Evolutionary conservation across 345 rosid genomes (phyloP).

Genomic region (Atalantia buxifolia): DNA sequence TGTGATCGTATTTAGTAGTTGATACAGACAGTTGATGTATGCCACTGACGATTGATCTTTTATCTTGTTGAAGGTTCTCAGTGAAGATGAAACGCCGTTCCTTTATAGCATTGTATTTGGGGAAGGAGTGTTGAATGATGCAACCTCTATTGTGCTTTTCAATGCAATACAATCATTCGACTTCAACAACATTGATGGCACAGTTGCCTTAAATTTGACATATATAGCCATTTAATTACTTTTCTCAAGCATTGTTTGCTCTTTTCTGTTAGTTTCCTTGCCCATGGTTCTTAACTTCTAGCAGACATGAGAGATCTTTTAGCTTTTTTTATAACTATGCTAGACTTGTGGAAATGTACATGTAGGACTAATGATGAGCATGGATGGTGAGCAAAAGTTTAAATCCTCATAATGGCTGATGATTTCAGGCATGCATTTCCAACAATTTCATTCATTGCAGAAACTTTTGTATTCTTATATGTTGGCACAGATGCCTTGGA

Average conservation of each 20-base stretch:
- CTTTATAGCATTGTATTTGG: slow-evolving; percentile 73
- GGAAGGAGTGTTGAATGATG: slow-evolving; percentile 83
- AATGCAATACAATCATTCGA: slow-evolving; percentile 57
- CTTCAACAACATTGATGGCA: slow-evolving; percentile 30
- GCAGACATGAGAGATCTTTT: not conserved
- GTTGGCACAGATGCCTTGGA: slow-evolving; percentile 74
- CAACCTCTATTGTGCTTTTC: slow-evolving; percentile 73
- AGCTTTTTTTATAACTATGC: not conserved
- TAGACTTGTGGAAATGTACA: not conserved
- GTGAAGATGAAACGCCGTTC: slow-evolving; percentile 77
- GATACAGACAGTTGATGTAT: not conserved
- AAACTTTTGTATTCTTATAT: slow-evolving; percentile 64
- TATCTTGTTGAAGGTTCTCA: slow-evolving; percentile 46
- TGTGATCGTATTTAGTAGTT: not conserved
- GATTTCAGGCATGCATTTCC: slow-evolving; percentile 73
- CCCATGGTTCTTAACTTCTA: not conserved
- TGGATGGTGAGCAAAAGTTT: not conserved
- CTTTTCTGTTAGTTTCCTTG: not conserved
- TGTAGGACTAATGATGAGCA: not conserved
- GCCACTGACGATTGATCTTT: not conserved
- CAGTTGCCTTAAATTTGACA: slow-evolving; percentile 24
- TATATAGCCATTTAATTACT: not conserved
- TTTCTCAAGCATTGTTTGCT: not conserved
- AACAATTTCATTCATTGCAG: slow-evolving; percentile 66
- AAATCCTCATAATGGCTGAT: slow-evolving; percentile 4